Conservation (phyloP, 1,284 basidiomycete genomes). For the Sparassis latifolia region DNA sequence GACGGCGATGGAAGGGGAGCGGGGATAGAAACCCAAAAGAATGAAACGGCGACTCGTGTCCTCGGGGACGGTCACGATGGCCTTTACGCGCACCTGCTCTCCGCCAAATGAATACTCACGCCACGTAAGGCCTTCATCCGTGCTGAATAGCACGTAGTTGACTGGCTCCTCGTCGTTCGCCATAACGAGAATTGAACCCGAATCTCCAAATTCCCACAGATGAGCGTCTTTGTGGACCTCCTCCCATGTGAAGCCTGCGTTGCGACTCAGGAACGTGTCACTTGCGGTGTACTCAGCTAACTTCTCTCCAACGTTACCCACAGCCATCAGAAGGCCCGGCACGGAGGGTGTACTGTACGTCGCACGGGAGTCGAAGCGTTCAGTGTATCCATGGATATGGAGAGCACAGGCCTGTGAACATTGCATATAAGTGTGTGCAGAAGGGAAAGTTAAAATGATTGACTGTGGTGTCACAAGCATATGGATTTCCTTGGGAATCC, state of each 20-base stretch:
- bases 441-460: conserved; percentile 18
- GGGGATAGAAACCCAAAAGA: conserved; percentile 65
- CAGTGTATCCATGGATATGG: conserved; percentile 95
- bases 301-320: conserved; percentile 91
- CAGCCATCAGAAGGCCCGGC: conserved; percentile 90
- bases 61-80: conserved; percentile 84
- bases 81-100: conserved; percentile 68
- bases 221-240: conserved; percentile 98
- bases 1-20: conserved; percentile 44
- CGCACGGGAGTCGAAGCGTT: conserved; percentile 82
- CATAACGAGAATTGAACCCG: conserved; percentile 88
- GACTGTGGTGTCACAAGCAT: conserved; percentile 71
- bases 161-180: conserved; percentile 94
- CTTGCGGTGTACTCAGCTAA: conserved; percentile 81
- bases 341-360: conserved; percentile 92
- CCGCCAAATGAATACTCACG: conserved; percentile 78
- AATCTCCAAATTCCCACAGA: conserved; percentile 97
- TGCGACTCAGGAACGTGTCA: conserved; percentile 94
- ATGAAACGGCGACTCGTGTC: conserved; percentile 93
- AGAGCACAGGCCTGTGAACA: conserved; percentile 67
- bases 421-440: background rate
- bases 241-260: conserved; percentile 97
- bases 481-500: conserved; percentile 76
- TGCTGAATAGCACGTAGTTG: conserved; percentile 84
- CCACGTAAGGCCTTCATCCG: conserved; percentile 87